Conservation (phyloP, 1,139 yeast species). For the Magnusiomyces tetraspermus region DNA sequence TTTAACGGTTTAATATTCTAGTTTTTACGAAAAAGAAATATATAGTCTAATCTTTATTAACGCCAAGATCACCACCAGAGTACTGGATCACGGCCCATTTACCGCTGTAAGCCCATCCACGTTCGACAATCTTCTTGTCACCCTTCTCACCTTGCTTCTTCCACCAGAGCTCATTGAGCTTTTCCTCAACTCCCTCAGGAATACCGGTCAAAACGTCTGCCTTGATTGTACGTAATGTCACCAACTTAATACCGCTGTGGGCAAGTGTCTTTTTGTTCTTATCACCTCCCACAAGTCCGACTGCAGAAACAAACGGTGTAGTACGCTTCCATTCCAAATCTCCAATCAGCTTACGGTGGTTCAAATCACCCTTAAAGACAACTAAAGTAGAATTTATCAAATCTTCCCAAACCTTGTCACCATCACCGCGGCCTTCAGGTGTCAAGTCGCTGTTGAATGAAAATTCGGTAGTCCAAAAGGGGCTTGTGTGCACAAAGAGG, state of each 20-base stretch:
- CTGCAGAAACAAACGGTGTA: conserved; percentile 61
- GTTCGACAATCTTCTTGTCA: conserved; percentile 17
- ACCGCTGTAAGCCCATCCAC: conserved; percentile 80
- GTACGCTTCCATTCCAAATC: conserved; percentile 83
- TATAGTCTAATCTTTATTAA: too few relatives aligned
- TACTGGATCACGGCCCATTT: conserved; percentile 84
- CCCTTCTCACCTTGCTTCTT: conserved; percentile 12
- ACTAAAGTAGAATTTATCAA: conserved; percentile 55
- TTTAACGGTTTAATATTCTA: too few relatives aligned
- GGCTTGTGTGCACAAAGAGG: conserved; percentile 50
- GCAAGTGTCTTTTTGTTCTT: conserved; percentile 39
- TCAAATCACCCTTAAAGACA: conserved; percentile 89
- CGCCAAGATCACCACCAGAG: conserved; percentile 13
- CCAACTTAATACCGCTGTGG: conserved; percentile 45
- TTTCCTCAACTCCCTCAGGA: conserved; percentile 56
- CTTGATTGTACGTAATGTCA: conserved; percentile 84
- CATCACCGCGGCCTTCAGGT: conserved; percentile 47
- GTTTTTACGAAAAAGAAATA: too few relatives aligned
- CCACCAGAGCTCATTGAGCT: conserved; percentile 51
- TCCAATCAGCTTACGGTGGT: conserved; percentile 86
- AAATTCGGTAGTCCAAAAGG: conserved; percentile 79
- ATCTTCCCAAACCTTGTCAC: conserved; percentile 45
- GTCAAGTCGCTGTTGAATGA: conserved; percentile 58
- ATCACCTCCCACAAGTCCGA: conserved; percentile 23
- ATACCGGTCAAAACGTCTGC: conserved; percentile 93